phyloP scores from a whole-genome alignment of 2,329 filamentous ascomycete genomes.

The Pseudogymnoascus sp. region DNA sequence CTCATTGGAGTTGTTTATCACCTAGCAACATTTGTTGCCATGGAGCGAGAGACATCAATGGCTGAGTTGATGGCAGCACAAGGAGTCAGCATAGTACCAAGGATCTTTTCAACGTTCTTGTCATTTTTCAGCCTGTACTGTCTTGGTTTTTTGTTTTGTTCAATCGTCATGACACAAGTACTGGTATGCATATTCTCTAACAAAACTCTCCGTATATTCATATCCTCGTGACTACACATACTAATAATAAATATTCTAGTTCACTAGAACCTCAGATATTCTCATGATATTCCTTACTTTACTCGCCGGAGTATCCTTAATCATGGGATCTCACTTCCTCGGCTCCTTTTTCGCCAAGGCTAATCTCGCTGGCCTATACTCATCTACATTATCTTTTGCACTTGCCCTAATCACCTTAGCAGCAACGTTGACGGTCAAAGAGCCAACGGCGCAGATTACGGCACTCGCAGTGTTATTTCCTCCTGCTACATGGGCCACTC shows the following conservation, averaged over 20 bases:
- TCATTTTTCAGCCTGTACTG: constrained; percentile 22
- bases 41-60: constrained; percentile 20
- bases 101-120: constrained; percentile 19
- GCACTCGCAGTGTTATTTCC: constrained; percentile 19
- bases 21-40: constrained; percentile 20
- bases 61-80: constrained; percentile 22
- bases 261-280: constrained; percentile 20
- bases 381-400: constrained; percentile 49
- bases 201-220: background rate
- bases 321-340: constrained; percentile 34
- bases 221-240: background rate
- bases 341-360: constrained; percentile 54
- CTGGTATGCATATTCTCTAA: constrained; percentile 9
- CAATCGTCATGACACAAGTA: constrained; percentile 20
- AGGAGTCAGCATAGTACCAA: constrained; percentile 19
- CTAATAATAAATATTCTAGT: constrained; percentile 4
- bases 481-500: constrained; percentile 18
- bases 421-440: constrained; percentile 11
- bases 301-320: constrained; percentile 17
- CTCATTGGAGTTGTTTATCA: constrained; percentile 23
- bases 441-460: constrained; percentile 11
- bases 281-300: constrained; percentile 20
- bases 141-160: constrained; percentile 19
- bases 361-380: constrained; percentile 54
- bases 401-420: constrained; percentile 54